phyloP scores from a whole-genome alignment of 2,329 filamentous ascomycete species.

The Rugonectria rugulosa region DNA sequence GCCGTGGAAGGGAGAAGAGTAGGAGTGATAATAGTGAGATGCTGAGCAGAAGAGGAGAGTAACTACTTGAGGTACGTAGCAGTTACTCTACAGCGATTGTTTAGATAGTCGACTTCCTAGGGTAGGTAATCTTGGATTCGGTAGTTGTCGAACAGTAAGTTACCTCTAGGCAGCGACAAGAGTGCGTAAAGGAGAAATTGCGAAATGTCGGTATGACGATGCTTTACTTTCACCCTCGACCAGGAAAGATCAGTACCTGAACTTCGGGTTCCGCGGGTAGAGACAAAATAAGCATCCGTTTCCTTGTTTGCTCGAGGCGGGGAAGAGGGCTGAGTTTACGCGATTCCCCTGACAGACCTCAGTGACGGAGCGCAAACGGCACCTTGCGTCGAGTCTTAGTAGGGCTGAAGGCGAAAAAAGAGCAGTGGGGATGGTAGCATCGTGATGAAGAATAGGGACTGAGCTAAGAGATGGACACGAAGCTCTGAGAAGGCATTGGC shows the following conservation, averaged over 20 bases:
- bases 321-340: background rate
- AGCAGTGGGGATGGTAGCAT: background rate
- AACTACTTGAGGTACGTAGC: background rate
- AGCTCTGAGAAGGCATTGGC: too few relatives aligned
- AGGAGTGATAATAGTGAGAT: background rate
- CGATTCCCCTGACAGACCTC: background rate
- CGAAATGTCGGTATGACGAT: conserved; percentile 4
- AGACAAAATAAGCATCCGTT: background rate
- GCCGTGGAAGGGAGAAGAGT: background rate
- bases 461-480: too few relatives aligned
- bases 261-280: background rate
- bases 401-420: conserved; percentile 16
- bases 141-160: conserved; percentile 4
- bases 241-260: background rate
- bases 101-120: background rate
- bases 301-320: background rate
- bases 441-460: background rate
- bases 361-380: background rate
- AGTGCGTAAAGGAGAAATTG: background rate
- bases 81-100: too few relatives aligned
- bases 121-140: background rate
- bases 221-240: too few relatives aligned
- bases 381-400: background rate
- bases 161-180: conserved; percentile 5
- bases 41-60: background rate